These are phyloP conservation scores for Lablab purpureus DNA, from an alignment of 306 rosid genomes.

Conservation along the genomic window DNA sequence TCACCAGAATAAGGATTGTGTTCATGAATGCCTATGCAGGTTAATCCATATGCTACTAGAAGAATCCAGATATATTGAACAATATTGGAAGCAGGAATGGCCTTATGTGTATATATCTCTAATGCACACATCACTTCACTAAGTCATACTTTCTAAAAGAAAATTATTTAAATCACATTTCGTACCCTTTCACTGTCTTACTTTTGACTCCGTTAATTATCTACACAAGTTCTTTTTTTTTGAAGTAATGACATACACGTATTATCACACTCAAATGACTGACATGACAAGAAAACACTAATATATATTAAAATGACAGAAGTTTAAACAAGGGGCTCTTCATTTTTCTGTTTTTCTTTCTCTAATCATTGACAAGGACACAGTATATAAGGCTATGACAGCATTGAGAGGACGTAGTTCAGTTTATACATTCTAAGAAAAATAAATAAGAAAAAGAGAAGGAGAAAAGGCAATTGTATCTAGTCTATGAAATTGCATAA, in stretches of 20 bases:
- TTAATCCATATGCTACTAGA: conserved; percentile 48
- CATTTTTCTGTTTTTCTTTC: conserved; percentile 20
- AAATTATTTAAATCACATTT: conserved; percentile 34
- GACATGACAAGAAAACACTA: conserved; percentile 52
- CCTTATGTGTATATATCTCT: conserved; percentile 20
- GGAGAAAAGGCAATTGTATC: background rate
- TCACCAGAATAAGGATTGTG: conserved; percentile 60
- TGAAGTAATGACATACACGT: conserved; percentile 37
- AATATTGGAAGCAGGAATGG: conserved; percentile 18
- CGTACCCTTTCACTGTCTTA: conserved; percentile 38
- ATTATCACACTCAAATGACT: conserved; percentile 43
- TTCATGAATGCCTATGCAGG: conserved; percentile 48
- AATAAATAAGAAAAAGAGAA: conserved; percentile 13
- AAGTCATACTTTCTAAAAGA: conserved; percentile 15
- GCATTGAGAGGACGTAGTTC: conserved; percentile 22
- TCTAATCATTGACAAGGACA: conserved; percentile 25
- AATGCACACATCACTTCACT: conserved; percentile 38
- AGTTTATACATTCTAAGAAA: conserved; percentile 15
- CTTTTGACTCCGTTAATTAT: conserved; percentile 38
- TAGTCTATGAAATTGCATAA: conserved; percentile 19
- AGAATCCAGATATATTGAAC: conserved; percentile 48
- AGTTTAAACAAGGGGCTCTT: conserved; percentile 36
- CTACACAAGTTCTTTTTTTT: conserved; percentile 33
- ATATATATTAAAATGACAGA: conserved; percentile 24
- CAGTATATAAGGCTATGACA: conserved; percentile 31